Conservation (phyloP, 1,139 yeast genomes). For the Scheffersomyces quercinus region DNA sequence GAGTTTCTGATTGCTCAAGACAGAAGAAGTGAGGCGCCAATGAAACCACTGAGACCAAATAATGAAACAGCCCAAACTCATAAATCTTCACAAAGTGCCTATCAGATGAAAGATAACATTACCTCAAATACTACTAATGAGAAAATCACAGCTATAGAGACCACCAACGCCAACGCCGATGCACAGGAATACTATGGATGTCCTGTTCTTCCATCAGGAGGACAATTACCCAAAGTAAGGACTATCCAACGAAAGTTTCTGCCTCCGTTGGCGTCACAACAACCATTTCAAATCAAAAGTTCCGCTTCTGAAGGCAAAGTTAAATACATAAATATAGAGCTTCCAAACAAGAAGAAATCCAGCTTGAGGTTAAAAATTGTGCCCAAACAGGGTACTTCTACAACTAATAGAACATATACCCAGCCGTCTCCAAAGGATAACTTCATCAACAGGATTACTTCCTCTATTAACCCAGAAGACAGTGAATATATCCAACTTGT, state of each 20-base stretch:
- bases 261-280: not conserved
- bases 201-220: not conserved
- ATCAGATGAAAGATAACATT: too few relatives aligned
- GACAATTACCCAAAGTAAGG: not conserved
- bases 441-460: not conserved
- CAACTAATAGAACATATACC: not conserved
- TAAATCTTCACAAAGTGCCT: not conserved
- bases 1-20: not conserved
- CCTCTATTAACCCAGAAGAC: not conserved
- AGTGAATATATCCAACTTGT: not conserved
- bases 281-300: not conserved
- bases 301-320: not conserved
- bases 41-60: not conserved
- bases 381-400: not conserved
- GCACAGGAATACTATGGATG: not conserved
- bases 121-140: too few relatives aligned
- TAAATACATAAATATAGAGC: slow-evolving; percentile 9
- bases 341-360: slow-evolving; percentile 9
- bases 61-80: not conserved
- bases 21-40: not conserved
- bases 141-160: too few relatives aligned
- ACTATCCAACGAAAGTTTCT: not conserved
- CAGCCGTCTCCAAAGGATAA: too few relatives aligned
- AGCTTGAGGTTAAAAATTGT: slow-evolving; percentile 8
- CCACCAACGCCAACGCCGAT: too few relatives aligned